Base-by-base conservation (phyloP, 352 stramenopile genomes). In the Globisporangium radiosum region DNA sequence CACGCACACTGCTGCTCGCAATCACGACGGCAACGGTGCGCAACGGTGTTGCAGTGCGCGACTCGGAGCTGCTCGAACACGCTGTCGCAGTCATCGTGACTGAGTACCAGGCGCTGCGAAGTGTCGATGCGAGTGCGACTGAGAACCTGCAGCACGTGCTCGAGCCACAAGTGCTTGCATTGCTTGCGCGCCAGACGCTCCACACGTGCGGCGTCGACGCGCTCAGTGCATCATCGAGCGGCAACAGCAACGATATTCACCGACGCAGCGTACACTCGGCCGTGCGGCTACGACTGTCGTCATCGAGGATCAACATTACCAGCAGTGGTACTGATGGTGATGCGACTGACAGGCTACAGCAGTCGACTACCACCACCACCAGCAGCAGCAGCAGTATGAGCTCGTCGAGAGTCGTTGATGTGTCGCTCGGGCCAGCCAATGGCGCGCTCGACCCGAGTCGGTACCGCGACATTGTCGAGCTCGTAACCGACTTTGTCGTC, bases 181-280 rank as follows among this genome's bases (percentile, higher is more conserved):
- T 84, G 5, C 72, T 78, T 54, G 65, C 56, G 48, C 63, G 70
- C 5, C 69, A 73, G 19, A 56, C 63, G 6, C 58, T 76, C 36
- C 75, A 85, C 62, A 72, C 64, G 4, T 85, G 75, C 48, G 60
- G 60, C 48, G 71, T 64, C 14, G 59, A 68, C 36, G 75, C 60
- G 39, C 47, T 69, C 9, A 47, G 57, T 19, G 37, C 47, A 48
- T 72, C 59, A 8, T 64, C 40, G 40, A 13, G 7, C 7, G 7
- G 56, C 61, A 42, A 13, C 15, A 62, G 45, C 36, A 59, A 48
- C 14, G 70, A 74, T 57, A 62, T 81, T 50, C 68, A 65, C 36
- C 63, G 75, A 37, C 68, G 81, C 61, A 88, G 81, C 48, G 68
- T 76, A 43, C 73, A 89, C 63, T 91, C 78, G 14, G 78, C 81